A percentile compares a stretch with the other conserved stretches of the same genome.
These are phyloP conservation scores for Hysterium pulicare DNA, from an alignment of 2,329 filamentous ascomycete genomes.

Conservation along the genomic window DNA sequence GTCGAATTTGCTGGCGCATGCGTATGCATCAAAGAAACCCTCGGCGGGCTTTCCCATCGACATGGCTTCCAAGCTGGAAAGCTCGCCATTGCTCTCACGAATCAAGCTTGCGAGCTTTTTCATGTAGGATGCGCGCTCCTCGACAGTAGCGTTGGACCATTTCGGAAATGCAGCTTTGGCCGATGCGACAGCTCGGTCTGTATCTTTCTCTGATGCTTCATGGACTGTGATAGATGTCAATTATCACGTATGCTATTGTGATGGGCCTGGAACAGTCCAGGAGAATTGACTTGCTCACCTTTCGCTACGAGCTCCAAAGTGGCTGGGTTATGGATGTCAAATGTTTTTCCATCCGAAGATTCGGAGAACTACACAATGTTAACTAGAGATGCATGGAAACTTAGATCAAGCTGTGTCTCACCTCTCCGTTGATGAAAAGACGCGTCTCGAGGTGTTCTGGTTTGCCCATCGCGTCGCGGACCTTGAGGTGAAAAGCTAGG, in stretches of 20 bases:
- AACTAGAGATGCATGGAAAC: slow-evolving; percentile 2
- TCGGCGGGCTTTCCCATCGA: slow-evolving; percentile 84
- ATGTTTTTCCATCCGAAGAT: slow-evolving; percentile 31
- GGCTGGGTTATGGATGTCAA: slow-evolving; percentile 75
- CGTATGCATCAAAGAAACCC: slow-evolving; percentile 73
- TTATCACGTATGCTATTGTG: slow-evolving; percentile 55
- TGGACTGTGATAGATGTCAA: slow-evolving; percentile 33
- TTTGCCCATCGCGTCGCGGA: slow-evolving; percentile 19
- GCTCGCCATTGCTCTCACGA: slow-evolving; percentile 73
- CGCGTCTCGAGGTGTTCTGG: slow-evolving; percentile 31
- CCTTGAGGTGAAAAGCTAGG: no score
- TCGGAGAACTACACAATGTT: slow-evolving; percentile 24
- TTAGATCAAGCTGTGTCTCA: slow-evolving; percentile 2
- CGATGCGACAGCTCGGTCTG: slow-evolving; percentile 68
- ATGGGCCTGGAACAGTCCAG: slow-evolving; percentile 65
- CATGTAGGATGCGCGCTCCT: slow-evolving; percentile 25
- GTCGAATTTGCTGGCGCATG: slow-evolving; percentile 77
- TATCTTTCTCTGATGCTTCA: slow-evolving; percentile 43
- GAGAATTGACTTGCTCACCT: slow-evolving; percentile 72
- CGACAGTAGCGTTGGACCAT: slow-evolving; percentile 58
- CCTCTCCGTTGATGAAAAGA: slow-evolving; percentile 35
- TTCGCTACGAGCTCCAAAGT: slow-evolving; percentile 79
- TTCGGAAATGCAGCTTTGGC: slow-evolving; percentile 66
- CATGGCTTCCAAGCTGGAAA: slow-evolving; percentile 77
- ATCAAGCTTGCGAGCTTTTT: slow-evolving; percentile 70